phyloP scores from a whole-genome alignment of 257 asterid genomes.

The Solanum pimpinellifolium region DNA sequence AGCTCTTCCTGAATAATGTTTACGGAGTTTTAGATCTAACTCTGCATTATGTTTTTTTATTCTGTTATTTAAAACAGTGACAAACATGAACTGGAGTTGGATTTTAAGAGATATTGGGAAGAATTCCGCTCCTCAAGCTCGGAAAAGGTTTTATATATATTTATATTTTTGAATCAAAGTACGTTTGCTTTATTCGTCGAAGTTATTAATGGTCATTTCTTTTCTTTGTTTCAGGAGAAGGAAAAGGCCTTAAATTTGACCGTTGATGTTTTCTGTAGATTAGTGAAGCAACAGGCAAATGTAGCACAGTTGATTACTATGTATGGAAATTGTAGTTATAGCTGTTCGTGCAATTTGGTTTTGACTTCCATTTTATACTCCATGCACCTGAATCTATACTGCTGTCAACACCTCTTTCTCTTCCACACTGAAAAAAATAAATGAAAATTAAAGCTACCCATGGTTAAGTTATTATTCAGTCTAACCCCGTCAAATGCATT shows the following conservation, averaged over 20 bases:
- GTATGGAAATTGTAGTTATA: slow-evolving; percentile 29
- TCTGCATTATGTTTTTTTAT: not conserved
- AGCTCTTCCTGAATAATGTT: not conserved
- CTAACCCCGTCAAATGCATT: not conserved
- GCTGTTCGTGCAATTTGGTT: not conserved
- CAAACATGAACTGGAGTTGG: slow-evolving; percentile 86
- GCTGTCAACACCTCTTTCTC: not conserved
- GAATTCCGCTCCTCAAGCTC: slow-evolving; percentile 82
- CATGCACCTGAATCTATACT: not conserved
- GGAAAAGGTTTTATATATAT: slow-evolving; percentile 21
- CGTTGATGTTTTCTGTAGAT: slow-evolving; percentile 89
- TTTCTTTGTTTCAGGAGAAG: slow-evolving; percentile 68
- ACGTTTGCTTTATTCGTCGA: not conserved
- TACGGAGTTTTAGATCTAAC: not conserved
- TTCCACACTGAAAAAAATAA: not conserved
- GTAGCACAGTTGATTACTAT: slow-evolving; percentile 77
- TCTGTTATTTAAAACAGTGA: slow-evolving; percentile 22
- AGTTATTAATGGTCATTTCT: slow-evolving; percentile 8
- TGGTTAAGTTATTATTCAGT: not conserved
- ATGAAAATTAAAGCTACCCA: not conserved
- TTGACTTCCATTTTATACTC: slow-evolving; percentile 7
- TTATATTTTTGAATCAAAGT: not conserved
- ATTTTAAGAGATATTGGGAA: slow-evolving; percentile 95
- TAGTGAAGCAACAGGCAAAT: slow-evolving; percentile 81
- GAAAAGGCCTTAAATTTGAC: slow-evolving; percentile 93